phyloP scores from a whole-genome alignment of 495 filamentous ascomycete species.

The Daldinia caldariorum region DNA sequence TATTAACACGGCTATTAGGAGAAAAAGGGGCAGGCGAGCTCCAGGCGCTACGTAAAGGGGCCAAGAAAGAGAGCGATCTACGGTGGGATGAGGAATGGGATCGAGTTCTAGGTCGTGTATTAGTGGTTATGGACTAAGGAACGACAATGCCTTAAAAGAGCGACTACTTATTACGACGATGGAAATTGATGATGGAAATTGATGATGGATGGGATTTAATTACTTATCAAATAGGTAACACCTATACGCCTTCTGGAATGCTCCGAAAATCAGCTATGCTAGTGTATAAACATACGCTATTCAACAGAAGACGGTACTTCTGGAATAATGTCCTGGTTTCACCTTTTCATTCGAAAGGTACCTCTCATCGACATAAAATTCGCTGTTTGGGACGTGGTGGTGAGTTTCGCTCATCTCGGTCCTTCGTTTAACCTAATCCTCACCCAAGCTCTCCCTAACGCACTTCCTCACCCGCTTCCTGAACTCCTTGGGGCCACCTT shows the following conservation, averaged over 20 bases:
- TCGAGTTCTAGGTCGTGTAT: conserved; percentile 73
- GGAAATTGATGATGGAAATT: too few relatives aligned
- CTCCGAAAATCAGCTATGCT: conserved; percentile 20
- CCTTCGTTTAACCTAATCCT: conserved; percentile 52
- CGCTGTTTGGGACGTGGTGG: background rate
- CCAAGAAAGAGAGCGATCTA: conserved; percentile 74
- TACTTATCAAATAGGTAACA: conserved; percentile 1
- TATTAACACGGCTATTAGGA: conserved; percentile 71
- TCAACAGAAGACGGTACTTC: background rate
- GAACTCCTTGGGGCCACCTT: conserved; percentile 70
- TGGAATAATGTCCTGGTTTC: background rate
- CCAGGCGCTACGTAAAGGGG: conserved; percentile 72
- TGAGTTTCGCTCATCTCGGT: background rate
- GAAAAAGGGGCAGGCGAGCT: conserved; percentile 60
- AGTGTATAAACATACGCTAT: conserved; percentile 9
- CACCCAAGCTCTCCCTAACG: conserved; percentile 85
- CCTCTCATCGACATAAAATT: background rate
- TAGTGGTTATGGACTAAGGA: conserved; percentile 63
- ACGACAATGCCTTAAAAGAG: background rate
- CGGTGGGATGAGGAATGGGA: conserved; percentile 98
- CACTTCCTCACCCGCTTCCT: conserved; percentile 77
- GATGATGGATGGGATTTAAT: conserved; percentile 13
- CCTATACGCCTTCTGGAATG: conserved; percentile 18
- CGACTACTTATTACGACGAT: conserved; percentile 4
- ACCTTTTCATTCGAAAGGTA: background rate